Evolutionary conservation across 805 yeast species (phyloP).

Genomic region (Lachancea nothofagi): DNA sequence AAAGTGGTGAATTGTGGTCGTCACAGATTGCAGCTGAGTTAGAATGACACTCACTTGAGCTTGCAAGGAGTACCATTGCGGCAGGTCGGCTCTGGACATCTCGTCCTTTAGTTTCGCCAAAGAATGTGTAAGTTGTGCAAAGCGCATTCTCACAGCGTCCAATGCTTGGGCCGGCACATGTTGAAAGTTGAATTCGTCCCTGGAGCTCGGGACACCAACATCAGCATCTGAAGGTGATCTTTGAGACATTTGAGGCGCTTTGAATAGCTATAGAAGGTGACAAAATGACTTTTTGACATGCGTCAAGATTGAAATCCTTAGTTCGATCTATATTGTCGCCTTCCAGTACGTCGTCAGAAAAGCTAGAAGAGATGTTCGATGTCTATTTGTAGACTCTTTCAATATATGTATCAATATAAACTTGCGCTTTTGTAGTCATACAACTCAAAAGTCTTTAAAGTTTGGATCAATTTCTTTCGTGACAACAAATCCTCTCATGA

Average conservation of each 20-base stretch:
- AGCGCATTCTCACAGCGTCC: conserved; percentile 56
- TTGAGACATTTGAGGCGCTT: conserved; percentile 8
- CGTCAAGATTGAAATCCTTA: background rate
- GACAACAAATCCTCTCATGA: background rate
- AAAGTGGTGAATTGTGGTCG: conserved; percentile 59
- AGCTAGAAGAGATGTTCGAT: background rate
- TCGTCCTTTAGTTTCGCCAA: conserved; percentile 51
- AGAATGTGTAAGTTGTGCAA: conserved; percentile 58
- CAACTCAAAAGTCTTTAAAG: background rate
- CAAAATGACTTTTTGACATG: too few species aligned
- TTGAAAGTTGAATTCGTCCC: conserved; percentile 31
- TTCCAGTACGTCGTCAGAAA: conserved; percentile 4
- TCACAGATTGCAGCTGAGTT: conserved; percentile 77
- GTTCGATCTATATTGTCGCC: conserved; percentile 32
- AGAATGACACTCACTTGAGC: conserved; percentile 77
- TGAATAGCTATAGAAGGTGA: too few species aligned
- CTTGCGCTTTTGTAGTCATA: background rate
- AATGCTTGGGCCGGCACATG: conserved; percentile 57
- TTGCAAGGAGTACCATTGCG: conserved; percentile 58
- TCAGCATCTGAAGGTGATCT: conserved; percentile 5
- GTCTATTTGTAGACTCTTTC: background rate
- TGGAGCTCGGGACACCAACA: conserved; percentile 13
- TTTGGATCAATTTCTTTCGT: conserved; percentile 1
- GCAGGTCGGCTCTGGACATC: conserved; percentile 41
- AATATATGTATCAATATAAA: conserved; percentile 1